Conservation (phyloP, 768 basidiomycete species). For the Xerocomus spinulosus region DNA sequence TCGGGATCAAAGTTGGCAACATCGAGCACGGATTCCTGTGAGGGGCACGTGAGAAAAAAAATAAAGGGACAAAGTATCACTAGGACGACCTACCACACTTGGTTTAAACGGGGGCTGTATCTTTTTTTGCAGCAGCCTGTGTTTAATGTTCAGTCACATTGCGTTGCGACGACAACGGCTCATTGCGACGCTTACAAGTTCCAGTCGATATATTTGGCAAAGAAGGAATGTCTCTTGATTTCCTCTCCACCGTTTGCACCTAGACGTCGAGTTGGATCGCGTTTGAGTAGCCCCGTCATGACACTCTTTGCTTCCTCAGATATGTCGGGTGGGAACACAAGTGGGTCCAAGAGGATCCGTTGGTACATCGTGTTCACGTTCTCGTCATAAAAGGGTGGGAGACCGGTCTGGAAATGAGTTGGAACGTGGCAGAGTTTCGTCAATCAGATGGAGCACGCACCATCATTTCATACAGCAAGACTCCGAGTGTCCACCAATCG, state of each 20-base stretch:
- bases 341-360: conserved; percentile 89
- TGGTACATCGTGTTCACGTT: conserved; percentile 98
- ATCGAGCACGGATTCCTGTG: conserved; percentile 84
- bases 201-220: conserved; percentile 92
- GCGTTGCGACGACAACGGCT: not conserved
- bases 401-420: conserved; percentile 59
- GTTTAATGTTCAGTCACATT: conserved; percentile 2
- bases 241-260: conserved; percentile 94
- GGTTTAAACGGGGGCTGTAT: conserved; percentile 98
- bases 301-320: conserved; percentile 83
- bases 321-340: conserved; percentile 89
- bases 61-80: not conserved
- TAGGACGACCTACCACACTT: conserved; percentile 65
- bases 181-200: conserved; percentile 45
- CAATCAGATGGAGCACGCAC: conserved; percentile 30
- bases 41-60: conserved; percentile 6
- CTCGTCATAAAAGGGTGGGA: conserved; percentile 98
- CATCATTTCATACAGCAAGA: conserved; percentile 97
- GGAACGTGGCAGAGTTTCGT: conserved; percentile 6
- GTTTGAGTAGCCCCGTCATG: conserved; percentile 81
- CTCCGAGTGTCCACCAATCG: conserved; percentile 98
- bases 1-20: conserved; percentile 97
- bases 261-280: conserved; percentile 81
- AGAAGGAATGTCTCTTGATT: conserved; percentile 95
- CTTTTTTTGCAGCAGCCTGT: conserved; percentile 82